These are phyloP conservation scores for Climacium dendroides DNA, from an alignment of 225 moss, liverwort and hornwort species.

Conservation along the genomic window DNA sequence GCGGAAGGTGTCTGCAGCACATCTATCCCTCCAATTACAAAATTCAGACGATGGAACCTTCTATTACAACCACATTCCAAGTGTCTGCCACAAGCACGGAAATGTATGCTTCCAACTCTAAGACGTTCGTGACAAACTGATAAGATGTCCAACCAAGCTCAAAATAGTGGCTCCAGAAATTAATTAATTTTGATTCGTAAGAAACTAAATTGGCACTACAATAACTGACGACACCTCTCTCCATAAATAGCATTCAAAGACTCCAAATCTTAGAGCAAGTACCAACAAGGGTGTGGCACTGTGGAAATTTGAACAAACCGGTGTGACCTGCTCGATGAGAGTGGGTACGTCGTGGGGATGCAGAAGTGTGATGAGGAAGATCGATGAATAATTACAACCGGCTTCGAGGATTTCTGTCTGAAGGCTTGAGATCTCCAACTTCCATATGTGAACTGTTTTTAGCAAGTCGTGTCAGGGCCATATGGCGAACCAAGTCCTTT, in stretches of 20 bases:
- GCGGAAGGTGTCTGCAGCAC: neutral
- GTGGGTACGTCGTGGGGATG: neutral
- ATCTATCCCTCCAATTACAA: neutral
- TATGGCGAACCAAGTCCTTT: constrained; percentile 50
- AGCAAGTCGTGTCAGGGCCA: constrained; percentile 21
- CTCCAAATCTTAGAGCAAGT: neutral
- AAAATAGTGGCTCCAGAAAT: neutral
- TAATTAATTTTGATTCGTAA: neutral
- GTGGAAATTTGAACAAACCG: neutral
- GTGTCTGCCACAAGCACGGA: neutral
- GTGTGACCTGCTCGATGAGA: neutral
- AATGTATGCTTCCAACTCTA: neutral
- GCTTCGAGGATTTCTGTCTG: constrained; percentile 7
- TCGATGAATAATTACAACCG: constrained; percentile 9
- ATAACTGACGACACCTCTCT: neutral
- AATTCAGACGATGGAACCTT: neutral
- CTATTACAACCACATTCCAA: neutral
- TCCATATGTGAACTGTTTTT: neutral
- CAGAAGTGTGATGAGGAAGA: neutral
- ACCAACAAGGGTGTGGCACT: neutral
- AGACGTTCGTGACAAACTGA: neutral
- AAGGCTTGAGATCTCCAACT: neutral
- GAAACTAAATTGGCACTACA: neutral
- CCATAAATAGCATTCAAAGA: neutral
- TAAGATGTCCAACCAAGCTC: neutral